Conservation (phyloP, 2,329 filamentous ascomycete species). For the Curvularia spicifera region DNA sequence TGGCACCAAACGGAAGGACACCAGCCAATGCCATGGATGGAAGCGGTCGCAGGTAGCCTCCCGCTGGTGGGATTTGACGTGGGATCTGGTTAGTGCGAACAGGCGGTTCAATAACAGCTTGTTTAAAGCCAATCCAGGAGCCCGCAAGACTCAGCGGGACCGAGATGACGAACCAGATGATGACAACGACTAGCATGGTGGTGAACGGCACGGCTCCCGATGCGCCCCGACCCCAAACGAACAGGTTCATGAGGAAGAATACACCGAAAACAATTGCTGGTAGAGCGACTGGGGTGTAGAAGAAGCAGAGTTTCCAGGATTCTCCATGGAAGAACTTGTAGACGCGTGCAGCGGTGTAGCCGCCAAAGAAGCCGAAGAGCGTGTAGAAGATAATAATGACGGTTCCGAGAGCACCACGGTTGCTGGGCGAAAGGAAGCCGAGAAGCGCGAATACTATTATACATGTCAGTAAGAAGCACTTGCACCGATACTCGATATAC, state of each 20-base stretch:
- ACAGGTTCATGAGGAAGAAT: constrained; percentile 95
- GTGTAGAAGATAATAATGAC: constrained; percentile 95
- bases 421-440: constrained; percentile 93
- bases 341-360: constrained; percentile 85
- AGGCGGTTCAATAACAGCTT: constrained; percentile 72
- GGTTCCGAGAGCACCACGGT: constrained; percentile 90
- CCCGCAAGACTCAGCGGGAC: constrained; percentile 88
- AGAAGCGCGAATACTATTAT: constrained; percentile 77
- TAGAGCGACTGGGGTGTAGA: constrained; percentile 82
- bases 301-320: constrained; percentile 92
- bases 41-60: constrained; percentile 81
- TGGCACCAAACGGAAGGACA: constrained; percentile 91
- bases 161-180: constrained; percentile 97
- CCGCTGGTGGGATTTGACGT: constrained; percentile 86
- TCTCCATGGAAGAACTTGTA: constrained; percentile 96
- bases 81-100: constrained; percentile 98
- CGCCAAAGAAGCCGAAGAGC: constrained; percentile 87
- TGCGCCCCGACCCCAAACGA: constrained; percentile 91
- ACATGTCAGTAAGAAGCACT: constrained; percentile 15
- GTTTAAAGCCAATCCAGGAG: constrained; percentile 90
- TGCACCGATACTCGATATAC: constrained; percentile 18
- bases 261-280: constrained; percentile 83
- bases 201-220: constrained; percentile 95
- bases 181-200: constrained; percentile 92
- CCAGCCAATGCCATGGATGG: constrained; percentile 93